These are phyloP conservation scores for Nyctanthes arbortristis DNA, from an alignment of 257 asterid genomes.

Conservation along the genomic window DNA sequence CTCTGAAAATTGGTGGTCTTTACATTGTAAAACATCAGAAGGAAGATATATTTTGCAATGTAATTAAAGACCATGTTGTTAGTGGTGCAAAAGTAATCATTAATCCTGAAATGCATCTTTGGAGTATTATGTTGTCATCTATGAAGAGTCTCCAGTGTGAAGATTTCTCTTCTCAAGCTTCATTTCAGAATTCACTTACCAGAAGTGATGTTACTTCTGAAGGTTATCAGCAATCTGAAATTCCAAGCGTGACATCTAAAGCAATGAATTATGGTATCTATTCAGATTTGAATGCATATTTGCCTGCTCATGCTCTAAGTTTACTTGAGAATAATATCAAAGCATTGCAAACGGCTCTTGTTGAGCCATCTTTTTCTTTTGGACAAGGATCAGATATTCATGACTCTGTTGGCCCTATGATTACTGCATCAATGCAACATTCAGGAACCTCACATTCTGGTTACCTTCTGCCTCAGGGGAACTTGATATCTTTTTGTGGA, in stretches of 20 bases:
- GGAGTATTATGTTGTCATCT: conserved; percentile 57
- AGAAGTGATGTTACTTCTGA: conserved; percentile 29
- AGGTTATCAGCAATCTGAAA: conserved; percentile 28
- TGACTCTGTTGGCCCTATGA: conserved; percentile 17
- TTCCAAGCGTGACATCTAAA: conserved; percentile 27
- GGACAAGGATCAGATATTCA: conserved; percentile 31
- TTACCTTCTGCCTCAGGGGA: conserved; percentile 66
- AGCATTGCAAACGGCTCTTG: conserved; percentile 20
- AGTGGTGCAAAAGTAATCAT: conserved; percentile 43
- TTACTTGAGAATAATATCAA: conserved; percentile 43
- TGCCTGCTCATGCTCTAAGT: conserved; percentile 45
- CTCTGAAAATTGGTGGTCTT: conserved; percentile 57
- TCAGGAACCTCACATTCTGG: conserved; percentile 37
- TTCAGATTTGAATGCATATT: conserved; percentile 49
- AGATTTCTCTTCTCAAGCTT: conserved; percentile 30
- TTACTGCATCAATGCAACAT: conserved; percentile 32
- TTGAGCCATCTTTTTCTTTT: conserved; percentile 29
- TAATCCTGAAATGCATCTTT: conserved; percentile 43
- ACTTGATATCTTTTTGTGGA: conserved; percentile 65
- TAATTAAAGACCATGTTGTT: conserved; percentile 27
- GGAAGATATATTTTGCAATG: conserved; percentile 43
- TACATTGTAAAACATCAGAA: conserved; percentile 59
- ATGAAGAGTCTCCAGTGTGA: conserved; percentile 38
- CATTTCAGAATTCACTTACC: conserved; percentile 19
- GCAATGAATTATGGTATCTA: conserved; percentile 25